These are phyloP conservation scores for Calonectria pseudoturangicola DNA, from an alignment of 2,329 filamentous ascomycete genomes.

Conservation along the genomic window DNA sequence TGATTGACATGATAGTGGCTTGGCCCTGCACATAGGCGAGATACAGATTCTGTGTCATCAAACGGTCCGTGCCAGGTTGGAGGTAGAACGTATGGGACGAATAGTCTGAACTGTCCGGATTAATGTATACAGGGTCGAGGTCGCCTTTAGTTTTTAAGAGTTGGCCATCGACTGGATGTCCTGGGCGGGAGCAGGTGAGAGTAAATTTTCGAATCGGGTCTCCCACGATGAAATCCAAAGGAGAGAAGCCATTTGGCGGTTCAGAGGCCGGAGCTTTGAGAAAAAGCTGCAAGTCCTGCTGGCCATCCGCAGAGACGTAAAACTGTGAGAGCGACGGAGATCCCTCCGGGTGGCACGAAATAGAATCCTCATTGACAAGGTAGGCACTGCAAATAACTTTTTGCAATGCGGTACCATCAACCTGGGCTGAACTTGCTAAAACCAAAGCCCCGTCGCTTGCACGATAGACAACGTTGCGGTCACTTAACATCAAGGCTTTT, in stretches of 20 bases:
- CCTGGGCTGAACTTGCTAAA: not conserved
- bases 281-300: not conserved
- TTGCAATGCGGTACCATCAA: not conserved
- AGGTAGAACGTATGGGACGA: not conserved
- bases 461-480: not conserved
- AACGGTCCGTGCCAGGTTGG: not conserved
- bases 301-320: not conserved
- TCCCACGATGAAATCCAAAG: not conserved
- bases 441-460: not conserved
- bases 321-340: not conserved
- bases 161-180: not conserved
- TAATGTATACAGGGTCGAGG: not conserved
- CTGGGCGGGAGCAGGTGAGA: not conserved
- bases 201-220: not conserved
- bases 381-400: not conserved
- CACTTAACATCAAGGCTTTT: not conserved
- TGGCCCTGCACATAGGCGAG: not conserved
- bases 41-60: not conserved
- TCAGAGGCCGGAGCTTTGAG: not conserved
- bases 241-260: not conserved
- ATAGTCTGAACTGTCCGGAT: not conserved
- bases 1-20: not conserved
- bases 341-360: not conserved
- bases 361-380: not conserved
- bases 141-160: not conserved